A percentile compares a stretch with the other conserved stretches of the same genome.
Conservation (phyloP, 352 stramenopile species). For the Phytopythium kandeliae region DNA sequence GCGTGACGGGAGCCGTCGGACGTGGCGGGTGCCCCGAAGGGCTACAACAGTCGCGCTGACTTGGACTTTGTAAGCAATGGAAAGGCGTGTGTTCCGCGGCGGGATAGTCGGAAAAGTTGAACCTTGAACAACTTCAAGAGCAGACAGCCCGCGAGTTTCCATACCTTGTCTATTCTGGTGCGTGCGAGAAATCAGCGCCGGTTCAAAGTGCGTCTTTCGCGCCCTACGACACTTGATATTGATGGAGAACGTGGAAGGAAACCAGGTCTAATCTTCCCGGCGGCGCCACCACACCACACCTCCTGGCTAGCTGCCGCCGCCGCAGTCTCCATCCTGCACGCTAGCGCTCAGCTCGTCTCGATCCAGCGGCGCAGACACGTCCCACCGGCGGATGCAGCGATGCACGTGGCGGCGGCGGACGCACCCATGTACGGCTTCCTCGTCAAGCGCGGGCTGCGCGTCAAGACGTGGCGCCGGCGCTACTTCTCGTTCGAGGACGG, state of each 20-base stretch:
- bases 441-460: constrained; percentile 44
- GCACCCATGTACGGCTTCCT: constrained; percentile 39
- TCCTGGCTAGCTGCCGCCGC: not conserved
- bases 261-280: not conserved
- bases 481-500: constrained; percentile 66
- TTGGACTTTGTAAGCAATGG: not conserved
- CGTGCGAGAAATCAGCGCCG: not conserved
- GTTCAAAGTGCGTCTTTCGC: not conserved
- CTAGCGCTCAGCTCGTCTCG: no score
- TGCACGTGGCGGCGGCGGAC: not conserved
- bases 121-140: not conserved
- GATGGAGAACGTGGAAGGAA: not conserved
- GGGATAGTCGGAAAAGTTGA: not conserved
- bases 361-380: no score
- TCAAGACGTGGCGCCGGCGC: constrained; percentile 65
- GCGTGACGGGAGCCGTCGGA: no score
- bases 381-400: not conserved
- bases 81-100: not conserved
- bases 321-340: not conserved
- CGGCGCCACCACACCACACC: not conserved
- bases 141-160: not conserved
- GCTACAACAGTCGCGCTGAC: no score
- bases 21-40: no score
- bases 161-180: not conserved
- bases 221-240: not conserved